Evolutionary conservation across 2,329 filamentous ascomycete species (phyloP).

Genomic region (Penicillium concentricum): DNA sequence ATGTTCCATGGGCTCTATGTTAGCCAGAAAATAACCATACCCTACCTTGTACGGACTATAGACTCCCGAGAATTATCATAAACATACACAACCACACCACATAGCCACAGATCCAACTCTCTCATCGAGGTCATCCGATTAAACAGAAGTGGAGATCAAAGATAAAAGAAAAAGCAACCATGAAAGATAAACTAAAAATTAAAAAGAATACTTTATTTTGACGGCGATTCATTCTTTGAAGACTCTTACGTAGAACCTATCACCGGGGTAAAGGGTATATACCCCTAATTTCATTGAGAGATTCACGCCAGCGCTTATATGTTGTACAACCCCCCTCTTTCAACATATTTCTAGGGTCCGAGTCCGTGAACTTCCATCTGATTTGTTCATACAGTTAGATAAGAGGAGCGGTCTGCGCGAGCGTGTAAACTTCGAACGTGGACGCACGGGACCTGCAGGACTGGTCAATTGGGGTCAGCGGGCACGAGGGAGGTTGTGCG

Average conservation of each 20-base stretch:
- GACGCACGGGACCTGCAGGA: constrained; percentile 4
- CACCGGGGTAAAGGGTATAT: neutral
- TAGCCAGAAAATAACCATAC: neutral
- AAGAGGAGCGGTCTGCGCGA: constrained; percentile 6
- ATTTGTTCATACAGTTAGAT: neutral
- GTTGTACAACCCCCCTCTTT: neutral
- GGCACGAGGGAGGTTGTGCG: neutral
- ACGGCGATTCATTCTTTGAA: constrained; percentile 1
- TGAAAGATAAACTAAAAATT: neutral
- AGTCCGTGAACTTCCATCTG: neutral
- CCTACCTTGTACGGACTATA: neutral
- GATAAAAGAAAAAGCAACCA: constrained; percentile 1
- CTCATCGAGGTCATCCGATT: neutral
- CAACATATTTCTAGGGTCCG: neutral
- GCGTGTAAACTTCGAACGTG: neutral
- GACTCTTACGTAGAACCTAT: neutral
- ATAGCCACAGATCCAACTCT: neutral
- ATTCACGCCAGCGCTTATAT: neutral
- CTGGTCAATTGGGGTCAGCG: neutral
- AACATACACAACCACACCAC: neutral
- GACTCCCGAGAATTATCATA: neutral
- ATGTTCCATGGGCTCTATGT: neutral
- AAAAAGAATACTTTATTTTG: constrained; percentile 17
- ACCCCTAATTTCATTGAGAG: neutral
- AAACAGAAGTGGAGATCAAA: neutral